These are phyloP conservation scores for Pneumocystis oryctolagi DNA, from an alignment of 1,139 yeast genomes.

Conservation along the genomic window DNA sequence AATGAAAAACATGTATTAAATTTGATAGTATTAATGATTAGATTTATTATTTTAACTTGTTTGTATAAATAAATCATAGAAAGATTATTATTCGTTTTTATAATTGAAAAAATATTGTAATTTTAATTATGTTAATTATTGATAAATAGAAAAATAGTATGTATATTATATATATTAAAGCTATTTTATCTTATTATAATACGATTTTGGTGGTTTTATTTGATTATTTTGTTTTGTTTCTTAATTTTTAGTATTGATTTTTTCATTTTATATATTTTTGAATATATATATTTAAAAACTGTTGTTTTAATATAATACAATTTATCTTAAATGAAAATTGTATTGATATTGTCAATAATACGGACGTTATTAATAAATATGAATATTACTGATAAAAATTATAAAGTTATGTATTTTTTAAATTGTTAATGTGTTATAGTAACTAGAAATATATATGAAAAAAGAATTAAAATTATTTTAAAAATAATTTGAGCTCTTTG, in stretches of 20 bases:
- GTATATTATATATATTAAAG: background rate
- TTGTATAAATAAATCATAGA: background rate
- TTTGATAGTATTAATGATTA: background rate
- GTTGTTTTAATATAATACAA: no score
- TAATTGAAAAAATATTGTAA: background rate
- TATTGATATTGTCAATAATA: background rate
- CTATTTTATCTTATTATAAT: background rate
- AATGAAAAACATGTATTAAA: background rate
- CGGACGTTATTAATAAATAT: no score
- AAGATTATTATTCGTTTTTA: background rate
- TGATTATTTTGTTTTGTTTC: background rate
- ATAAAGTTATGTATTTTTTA: no score
- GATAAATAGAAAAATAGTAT: no score
- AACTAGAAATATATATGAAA: no score
- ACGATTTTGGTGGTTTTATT: background rate
- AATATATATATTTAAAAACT: no score
- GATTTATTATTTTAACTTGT: background rate
- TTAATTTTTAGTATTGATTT: background rate
- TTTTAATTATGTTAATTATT: background rate
- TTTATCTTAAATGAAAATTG: no score
- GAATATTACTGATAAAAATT: no score
- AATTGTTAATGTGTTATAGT: no score
- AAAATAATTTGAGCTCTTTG: no score
- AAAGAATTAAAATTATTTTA: background rate
- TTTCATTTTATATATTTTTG: background rate